Evolutionary conservation across 768 basidiomycete genomes (phyloP).

Genomic region (Boletus speciosus): DNA sequence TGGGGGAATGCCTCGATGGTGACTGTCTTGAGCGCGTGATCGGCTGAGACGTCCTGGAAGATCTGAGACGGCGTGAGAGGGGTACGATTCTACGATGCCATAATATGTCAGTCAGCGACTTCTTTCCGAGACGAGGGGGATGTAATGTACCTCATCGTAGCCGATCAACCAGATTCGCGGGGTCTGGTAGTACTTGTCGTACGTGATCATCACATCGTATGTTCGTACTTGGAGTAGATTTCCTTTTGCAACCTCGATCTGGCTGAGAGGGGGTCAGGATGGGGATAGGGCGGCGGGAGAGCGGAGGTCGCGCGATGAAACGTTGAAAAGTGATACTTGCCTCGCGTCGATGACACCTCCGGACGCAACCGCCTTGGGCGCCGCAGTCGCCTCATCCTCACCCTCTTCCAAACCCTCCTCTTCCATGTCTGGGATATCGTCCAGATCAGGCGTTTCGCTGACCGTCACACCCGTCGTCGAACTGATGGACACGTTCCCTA

Average conservation of each 20-base stretch:
- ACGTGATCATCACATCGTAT: slow-evolving; percentile 99
- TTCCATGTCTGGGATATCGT: slow-evolving; percentile 99
- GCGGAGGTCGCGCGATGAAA: background rate
- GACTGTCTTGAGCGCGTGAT: slow-evolving; percentile 97
- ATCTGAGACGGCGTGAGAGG: slow-evolving; percentile 88
- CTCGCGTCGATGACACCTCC: slow-evolving; percentile 43
- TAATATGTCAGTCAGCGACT: background rate
- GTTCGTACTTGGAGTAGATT: slow-evolving; percentile 95
- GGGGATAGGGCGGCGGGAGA: background rate
- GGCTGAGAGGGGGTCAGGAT: slow-evolving; percentile 35
- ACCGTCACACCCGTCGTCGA: slow-evolving; percentile 32
- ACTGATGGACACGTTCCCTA: slow-evolving; percentile 45
- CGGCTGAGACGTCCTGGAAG: slow-evolving; percentile 95
- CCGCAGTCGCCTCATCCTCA: slow-evolving; percentile 82
- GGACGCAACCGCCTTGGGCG: slow-evolving; percentile 42
- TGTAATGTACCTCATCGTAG: slow-evolving; percentile 81
- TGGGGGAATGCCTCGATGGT: slow-evolving; percentile 99
- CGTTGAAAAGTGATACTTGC: slow-evolving; percentile 33
- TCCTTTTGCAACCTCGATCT: slow-evolving; percentile 63
- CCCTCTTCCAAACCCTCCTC: slow-evolving; percentile 88
- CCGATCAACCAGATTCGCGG: slow-evolving; percentile 97
- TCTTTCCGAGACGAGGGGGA: background rate
- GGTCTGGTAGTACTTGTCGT: slow-evolving; percentile 99
- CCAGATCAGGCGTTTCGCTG: slow-evolving; percentile 82
- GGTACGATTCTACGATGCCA: slow-evolving; percentile 64